Base-by-base conservation (phyloP, 345 rosid species). In the Balakata baccata region DNA sequence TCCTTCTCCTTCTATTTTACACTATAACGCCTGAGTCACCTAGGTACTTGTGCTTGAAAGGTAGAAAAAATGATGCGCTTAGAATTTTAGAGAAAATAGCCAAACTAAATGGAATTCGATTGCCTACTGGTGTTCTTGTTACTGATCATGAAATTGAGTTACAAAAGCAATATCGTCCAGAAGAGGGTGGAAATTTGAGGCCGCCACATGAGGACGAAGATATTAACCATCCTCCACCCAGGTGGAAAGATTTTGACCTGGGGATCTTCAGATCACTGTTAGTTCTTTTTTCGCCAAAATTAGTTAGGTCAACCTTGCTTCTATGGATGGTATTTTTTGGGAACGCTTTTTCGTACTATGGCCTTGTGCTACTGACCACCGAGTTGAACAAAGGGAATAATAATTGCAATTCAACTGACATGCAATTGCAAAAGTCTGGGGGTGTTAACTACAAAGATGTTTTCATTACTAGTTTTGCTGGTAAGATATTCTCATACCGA, bases 311-410 rank as follows among this genome's bases (percentile, higher is more conserved):
- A 70, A 95, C 97, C 68, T 70, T 84, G 75, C 98, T 95, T 63
- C 75, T 95, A 68, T 95, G 98, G 99, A 68, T 80, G 38, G 91
- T 89, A 6, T 95, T 89, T 78, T 89, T 95, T 69, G 98, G 98
- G 62, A 95, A 90, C 72, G 89, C 99, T 4, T 92, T 95, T 83
- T 80, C 94, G 5, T 95, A 95, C 72, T 95, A 95, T 43, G 98
- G 98, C 14, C 80, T 95, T 45, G 96, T 92, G 53, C 82, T 95
- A 79, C 92, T 95, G 81, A 95, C 99, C 67, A 89, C 96, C 11
- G 96, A 95, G 81, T 86, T 95, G 75, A 88, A 81, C 80, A 84
- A 76, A 41, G 85, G 89, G 68, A 82, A 77, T 43, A 81, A 80
- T 73, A 73, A 41, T 25, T 92, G 97, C 67, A 52, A 61, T 65